A percentile compares a stretch with the other conserved stretches of the same genome.
Conservation (phyloP, 83 land plant species). For the Thuja plicata region DNA sequence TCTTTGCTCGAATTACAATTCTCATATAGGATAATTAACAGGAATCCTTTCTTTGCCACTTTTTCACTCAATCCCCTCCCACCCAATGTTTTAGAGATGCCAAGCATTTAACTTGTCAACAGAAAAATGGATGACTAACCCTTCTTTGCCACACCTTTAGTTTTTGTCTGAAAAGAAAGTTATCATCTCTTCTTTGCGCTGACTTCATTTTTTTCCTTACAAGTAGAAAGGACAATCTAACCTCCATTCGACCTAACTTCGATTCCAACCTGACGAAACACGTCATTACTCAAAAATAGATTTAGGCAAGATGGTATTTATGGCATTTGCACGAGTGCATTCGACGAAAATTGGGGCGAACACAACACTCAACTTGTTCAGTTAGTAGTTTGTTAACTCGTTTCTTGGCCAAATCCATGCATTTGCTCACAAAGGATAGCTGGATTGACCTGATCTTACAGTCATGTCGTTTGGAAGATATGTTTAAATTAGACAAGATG, state of each 20-base stretch:
- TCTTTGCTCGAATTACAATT: no score
- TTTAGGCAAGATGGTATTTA: not conserved
- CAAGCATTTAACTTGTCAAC: not conserved
- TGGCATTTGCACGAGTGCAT: not conserved
- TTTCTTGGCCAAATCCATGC: no score
- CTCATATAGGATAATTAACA: no score
- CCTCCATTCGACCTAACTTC: not conserved
- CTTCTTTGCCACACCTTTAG: not conserved
- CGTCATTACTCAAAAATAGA: no score
- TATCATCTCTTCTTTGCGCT: not conserved
- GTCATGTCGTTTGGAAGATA: not conserved
- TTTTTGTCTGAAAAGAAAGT: not conserved
- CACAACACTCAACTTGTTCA: no score
- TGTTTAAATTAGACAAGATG: not conserved
- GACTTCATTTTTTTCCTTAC: not conserved
- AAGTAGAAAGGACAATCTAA: not conserved
- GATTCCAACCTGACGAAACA: not conserved
- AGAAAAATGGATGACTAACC: not conserved
- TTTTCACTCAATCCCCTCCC: not conserved
- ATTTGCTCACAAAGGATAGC: not conserved
- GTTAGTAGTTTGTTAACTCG: not conserved
- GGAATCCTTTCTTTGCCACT: not conserved
- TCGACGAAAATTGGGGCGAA: not conserved
- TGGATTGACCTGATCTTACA: not conserved
- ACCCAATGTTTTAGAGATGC: not conserved